Percentiles rank a stretch among this genome's conserved stretches.
These are phyloP conservation scores for Rhizopogon rudus DNA, from an alignment of 768 basidiomycete species.

Conservation along the genomic window DNA sequence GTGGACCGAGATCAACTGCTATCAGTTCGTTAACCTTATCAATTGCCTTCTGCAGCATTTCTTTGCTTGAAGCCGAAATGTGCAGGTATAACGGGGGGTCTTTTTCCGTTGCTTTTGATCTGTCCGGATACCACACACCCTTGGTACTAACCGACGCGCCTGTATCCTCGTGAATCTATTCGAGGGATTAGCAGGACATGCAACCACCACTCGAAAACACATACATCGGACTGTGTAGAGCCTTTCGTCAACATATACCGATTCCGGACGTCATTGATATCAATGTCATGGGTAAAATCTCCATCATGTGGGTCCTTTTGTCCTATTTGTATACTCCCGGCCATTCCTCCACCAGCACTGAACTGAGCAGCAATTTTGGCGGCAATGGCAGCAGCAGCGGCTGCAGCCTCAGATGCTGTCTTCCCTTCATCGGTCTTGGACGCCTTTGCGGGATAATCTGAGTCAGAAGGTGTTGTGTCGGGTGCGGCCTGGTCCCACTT, in stretches of 20 bases:
- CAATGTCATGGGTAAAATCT: slow-evolving; percentile 86
- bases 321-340: slow-evolving; percentile 37
- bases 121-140: slow-evolving; percentile 95
- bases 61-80: slow-evolving; percentile 71
- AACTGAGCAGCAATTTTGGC: slow-evolving; percentile 94
- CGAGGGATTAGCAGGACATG: not conserved
- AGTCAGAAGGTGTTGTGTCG: slow-evolving; percentile 39
- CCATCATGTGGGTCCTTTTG: slow-evolving; percentile 67
- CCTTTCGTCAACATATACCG: slow-evolving; percentile 93
- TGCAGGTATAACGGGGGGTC: slow-evolving; percentile 95
- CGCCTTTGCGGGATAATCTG: slow-evolving; percentile 37
- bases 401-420: slow-evolving; percentile 53
- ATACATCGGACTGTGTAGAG: slow-evolving; percentile 84
- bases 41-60: slow-evolving; percentile 61
- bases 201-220: slow-evolving; percentile 19
- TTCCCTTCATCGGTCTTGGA: slow-evolving; percentile 46
- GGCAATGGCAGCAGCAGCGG: slow-evolving; percentile 81
- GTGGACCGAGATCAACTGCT: slow-evolving; percentile 67
- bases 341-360: slow-evolving; percentile 36
- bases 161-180: slow-evolving; percentile 85
- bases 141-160: slow-evolving; percentile 91
- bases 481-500: slow-evolving; percentile 73
- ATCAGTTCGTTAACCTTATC: slow-evolving; percentile 73
- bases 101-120: slow-evolving; percentile 83
- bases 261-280: slow-evolving; percentile 95